Conservation (phyloP, 192 early-diverging fungal species). For the Tieghemiomyces parasiticus region DNA sequence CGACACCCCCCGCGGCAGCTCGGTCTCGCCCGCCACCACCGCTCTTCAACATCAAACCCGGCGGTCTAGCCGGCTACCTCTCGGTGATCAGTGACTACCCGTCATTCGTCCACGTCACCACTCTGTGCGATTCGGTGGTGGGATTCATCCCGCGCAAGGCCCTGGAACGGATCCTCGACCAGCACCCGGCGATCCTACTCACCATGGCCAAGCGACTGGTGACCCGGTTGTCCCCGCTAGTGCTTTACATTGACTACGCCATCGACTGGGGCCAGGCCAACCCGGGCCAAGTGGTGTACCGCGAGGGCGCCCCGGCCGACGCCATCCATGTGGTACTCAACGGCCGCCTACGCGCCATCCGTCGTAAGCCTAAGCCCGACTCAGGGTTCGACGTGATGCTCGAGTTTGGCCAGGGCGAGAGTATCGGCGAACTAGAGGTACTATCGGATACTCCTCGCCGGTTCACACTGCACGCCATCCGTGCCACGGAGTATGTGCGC, state of each 20-base stretch:
- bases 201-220: conserved; percentile 81
- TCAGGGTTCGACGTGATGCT: conserved; percentile 53
- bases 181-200: conserved; percentile 68
- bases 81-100: conserved; percentile 83
- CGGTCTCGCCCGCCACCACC: conserved; percentile 5
- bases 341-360: conserved; percentile 82
- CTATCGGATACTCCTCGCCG: conserved; percentile 52
- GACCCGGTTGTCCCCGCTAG: conserved; percentile 60
- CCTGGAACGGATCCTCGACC: conserved; percentile 72
- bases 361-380: conserved; percentile 31
- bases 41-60: conserved; percentile 36
- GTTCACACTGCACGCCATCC: conserved; percentile 90
- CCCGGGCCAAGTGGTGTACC: conserved; percentile 84
- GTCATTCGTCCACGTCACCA: conserved; percentile 70
- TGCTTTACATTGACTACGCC: conserved; percentile 67
- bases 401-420: conserved; percentile 92
- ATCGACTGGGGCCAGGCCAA: conserved; percentile 91
- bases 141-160: conserved; percentile 74
- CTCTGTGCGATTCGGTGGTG: conserved; percentile 65
- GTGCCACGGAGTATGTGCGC: conserved; percentile 89
- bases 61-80: conserved; percentile 86
- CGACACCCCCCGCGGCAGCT: no score
- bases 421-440: conserved; percentile 89
- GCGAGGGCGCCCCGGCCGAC: conserved; percentile 72
- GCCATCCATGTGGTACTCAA: conserved; percentile 86